A percentile compares a stretch with the other conserved stretches of the same genome.
These are phyloP conservation scores for Bondarzewia mesenterica DNA, from an alignment of 1,284 basidiomycete species.

Conservation along the genomic window DNA sequence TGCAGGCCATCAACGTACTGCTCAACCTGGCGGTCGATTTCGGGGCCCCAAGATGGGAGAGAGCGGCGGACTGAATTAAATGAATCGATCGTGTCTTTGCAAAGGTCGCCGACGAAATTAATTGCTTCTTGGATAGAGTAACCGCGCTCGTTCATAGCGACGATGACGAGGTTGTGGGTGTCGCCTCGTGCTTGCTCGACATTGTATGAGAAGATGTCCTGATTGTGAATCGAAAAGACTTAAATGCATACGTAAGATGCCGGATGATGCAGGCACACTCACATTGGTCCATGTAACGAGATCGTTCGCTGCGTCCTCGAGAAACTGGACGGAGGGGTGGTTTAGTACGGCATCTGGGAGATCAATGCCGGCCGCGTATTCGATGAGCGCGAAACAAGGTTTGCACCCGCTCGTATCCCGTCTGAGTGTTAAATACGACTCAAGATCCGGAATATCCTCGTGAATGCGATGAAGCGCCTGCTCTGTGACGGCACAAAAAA, in stretches of 20 bases:
- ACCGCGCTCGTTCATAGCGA: constrained; percentile 26
- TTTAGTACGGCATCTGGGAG: constrained; percentile 30
- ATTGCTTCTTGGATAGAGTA: constrained; percentile 31
- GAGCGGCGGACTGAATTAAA: constrained; percentile 24
- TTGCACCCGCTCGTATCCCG: constrained; percentile 28
- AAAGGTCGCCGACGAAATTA: constrained; percentile 31
- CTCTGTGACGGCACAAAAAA: constrained; percentile 29
- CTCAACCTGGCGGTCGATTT: constrained; percentile 26
- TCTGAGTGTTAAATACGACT: constrained; percentile 27
- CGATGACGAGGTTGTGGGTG: constrained; percentile 35
- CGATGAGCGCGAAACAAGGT: constrained; percentile 31
- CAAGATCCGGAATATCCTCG: constrained; percentile 26
- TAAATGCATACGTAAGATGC: neutral
- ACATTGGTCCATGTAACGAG: constrained; percentile 36
- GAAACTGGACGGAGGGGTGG: constrained; percentile 27
- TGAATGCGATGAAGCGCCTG: constrained; percentile 25
- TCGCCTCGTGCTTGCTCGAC: constrained; percentile 34
- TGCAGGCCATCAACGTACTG: constrained; percentile 28
- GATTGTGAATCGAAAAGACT: neutral
- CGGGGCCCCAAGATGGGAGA: constrained; percentile 30
- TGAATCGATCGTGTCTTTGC: constrained; percentile 27
- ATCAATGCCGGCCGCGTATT: constrained; percentile 31
- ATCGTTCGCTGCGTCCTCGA: constrained; percentile 31
- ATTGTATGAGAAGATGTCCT: constrained; percentile 39
- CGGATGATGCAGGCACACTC: constrained; percentile 7